Base-by-base conservation (phyloP, 129 eudicot species). In the Chrysanthemum makinoi region DNA sequence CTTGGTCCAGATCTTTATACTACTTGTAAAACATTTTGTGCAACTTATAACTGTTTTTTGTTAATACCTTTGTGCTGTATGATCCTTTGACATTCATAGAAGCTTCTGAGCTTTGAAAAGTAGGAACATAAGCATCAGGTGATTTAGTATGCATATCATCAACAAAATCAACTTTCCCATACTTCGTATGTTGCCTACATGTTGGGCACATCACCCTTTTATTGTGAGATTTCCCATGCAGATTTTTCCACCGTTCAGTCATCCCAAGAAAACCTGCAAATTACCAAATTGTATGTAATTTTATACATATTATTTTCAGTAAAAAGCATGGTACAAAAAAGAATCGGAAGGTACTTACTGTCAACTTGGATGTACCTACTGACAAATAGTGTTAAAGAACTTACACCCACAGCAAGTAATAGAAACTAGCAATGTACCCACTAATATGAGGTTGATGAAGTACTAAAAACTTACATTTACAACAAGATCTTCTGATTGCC, bases 191-290 rank as follows among this genome's bases (percentile, higher is more conserved):
- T 26, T 81, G 95, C 74, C 99, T 87, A 73, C 99, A 94, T 62
- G 97, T 87, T 78, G 99, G 99, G 76, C 99, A 94, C 81, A 84
- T 84, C 75, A 94, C 88, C 96, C 96, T 82, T 53, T 84, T 84
- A 68, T 44, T 65, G 46, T 76, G 82, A 77, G 62, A 54, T 66
- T 79, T 83, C 74, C 82, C 86, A 12, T 78, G 81, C 46, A 69
- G 62, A 75, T 74, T 57, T 51, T 46, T 52, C 54, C 69, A 76
- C 64, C 68, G 56, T 73, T 93, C 96, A 0, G 81, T 85, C 79
- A 94, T 87, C 65, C 83, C 87, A 79, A 94, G 80, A 67, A 94
- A 88, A 80, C 99, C 99, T 94, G 86, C 70, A 75, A 80, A 14
- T 35, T 20, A 66, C 50, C 64, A 75, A 22, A 7, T 50, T 24